Conservation (phyloP, 2,329 filamentous ascomycete species). For the Coniochaeta sp. region DNA sequence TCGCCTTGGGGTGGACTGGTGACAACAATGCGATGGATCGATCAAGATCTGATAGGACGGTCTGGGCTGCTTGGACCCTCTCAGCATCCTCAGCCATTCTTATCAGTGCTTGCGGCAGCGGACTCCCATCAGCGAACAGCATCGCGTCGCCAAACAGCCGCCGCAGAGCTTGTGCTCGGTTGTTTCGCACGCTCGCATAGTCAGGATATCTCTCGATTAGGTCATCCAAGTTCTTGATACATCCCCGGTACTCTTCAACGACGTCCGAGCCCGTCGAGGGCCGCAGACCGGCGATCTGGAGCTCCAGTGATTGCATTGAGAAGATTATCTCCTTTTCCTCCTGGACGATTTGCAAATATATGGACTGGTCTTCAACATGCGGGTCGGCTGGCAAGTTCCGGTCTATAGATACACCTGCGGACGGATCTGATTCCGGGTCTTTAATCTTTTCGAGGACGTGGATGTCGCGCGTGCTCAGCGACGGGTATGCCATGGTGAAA, state of each 20-base stretch:
- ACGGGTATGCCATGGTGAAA: slow-evolving; percentile 32
- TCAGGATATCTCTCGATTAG: slow-evolving; percentile 51
- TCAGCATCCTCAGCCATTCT: slow-evolving; percentile 27
- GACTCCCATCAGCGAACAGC: slow-evolving; percentile 33
- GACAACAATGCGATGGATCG: slow-evolving; percentile 51
- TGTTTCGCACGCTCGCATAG: slow-evolving; percentile 69
- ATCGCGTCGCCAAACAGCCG: slow-evolving; percentile 56
- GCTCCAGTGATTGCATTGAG: slow-evolving; percentile 47
- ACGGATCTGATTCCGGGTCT: slow-evolving; percentile 56
- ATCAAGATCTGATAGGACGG: slow-evolving; percentile 46
- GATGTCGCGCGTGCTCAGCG: slow-evolving; percentile 51
- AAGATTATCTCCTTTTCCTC: slow-evolving; percentile 47
- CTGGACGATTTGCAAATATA: slow-evolving; percentile 43
- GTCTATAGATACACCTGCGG: slow-evolving; percentile 46
- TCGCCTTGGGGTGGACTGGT: slow-evolving; percentile 35
- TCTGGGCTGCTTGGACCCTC: slow-evolving; percentile 28
- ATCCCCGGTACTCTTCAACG: slow-evolving; percentile 36
- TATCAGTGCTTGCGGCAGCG: slow-evolving; percentile 33
- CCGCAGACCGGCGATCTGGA: slow-evolving; percentile 37
- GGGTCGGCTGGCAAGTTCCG: slow-evolving; percentile 49
- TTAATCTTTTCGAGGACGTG: slow-evolving; percentile 60
- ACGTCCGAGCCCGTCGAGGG: slow-evolving; percentile 26
- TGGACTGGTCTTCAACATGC: slow-evolving; percentile 39
- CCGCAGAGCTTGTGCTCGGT: slow-evolving; percentile 61
- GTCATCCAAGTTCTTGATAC: slow-evolving; percentile 40